These are phyloP conservation scores for Mycena vitilis DNA, from an alignment of 768 basidiomycete genomes.

Conservation along the genomic window DNA sequence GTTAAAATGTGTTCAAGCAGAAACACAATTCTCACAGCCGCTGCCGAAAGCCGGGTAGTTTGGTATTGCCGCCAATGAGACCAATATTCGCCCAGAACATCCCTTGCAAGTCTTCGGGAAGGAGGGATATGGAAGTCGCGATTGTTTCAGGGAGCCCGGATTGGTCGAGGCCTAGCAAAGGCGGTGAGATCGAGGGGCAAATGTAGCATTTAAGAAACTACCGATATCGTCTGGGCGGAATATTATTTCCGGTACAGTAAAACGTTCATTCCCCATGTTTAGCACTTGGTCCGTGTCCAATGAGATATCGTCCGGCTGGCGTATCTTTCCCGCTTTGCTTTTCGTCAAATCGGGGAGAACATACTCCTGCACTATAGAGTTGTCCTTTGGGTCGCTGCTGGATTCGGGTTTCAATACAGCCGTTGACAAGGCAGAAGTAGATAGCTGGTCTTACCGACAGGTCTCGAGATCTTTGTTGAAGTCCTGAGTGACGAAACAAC, in stretches of 20 bases:
- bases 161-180: conserved; percentile 75
- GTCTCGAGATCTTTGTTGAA: conserved; percentile 80
- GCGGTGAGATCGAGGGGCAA: conserved; percentile 8
- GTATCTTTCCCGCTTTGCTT: conserved; percentile 70
- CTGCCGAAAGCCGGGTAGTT: conserved; percentile 77
- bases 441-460: conserved; percentile 71
- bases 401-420: conserved; percentile 3
- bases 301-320: conserved; percentile 62
- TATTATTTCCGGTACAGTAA: conserved; percentile 91
- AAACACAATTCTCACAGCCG: conserved; percentile 71
- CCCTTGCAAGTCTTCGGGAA: conserved; percentile 86
- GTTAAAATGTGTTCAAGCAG: not conserved
- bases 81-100: conserved; percentile 98
- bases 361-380: conserved; percentile 87
- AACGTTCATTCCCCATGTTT: conserved; percentile 91
- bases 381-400: conserved; percentile 67
- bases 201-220: conserved; percentile 46
- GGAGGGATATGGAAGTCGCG: conserved; percentile 76
- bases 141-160: conserved; percentile 82
- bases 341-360: conserved; percentile 88
- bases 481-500: conserved; percentile 85
- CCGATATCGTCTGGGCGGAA: conserved; percentile 94
- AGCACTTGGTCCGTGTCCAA: conserved; percentile 76
- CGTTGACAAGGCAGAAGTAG: not conserved
- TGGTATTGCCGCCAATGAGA: conserved; percentile 85